Conservation (phyloP, 495 filamentous ascomycete genomes). For the Aspergillus taichungensis region DNA sequence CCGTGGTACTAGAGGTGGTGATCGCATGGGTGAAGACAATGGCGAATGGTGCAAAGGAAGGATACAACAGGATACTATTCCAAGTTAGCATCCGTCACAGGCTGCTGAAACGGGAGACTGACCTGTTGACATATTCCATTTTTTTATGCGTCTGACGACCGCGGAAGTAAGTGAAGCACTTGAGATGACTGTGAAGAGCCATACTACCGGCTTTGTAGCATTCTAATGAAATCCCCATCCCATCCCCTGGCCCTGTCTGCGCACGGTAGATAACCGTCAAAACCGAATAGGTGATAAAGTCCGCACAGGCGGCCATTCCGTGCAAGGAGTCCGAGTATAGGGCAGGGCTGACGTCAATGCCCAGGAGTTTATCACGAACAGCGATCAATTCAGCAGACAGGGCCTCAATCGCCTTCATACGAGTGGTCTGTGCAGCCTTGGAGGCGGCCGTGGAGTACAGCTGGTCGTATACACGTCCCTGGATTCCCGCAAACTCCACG, state of each 20-base stretch:
- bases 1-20: constrained; percentile 9
- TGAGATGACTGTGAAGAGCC: constrained; percentile 16
- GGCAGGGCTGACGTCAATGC: constrained; percentile 16
- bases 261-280: constrained; percentile 21
- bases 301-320: constrained; percentile 21
- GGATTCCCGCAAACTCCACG: constrained; percentile 16
- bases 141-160: constrained; percentile 18
- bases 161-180: constrained; percentile 17
- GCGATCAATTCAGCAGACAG: constrained; percentile 14
- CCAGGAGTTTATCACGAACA: constrained; percentile 13
- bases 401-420: constrained; percentile 4
- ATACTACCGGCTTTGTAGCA: constrained; percentile 15
- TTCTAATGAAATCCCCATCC: constrained; percentile 15
- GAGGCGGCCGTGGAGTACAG: constrained; percentile 13
- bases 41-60: constrained; percentile 18
- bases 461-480: constrained; percentile 18
- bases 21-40: constrained; percentile 24
- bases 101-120: not conserved
- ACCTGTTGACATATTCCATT: constrained; percentile 22
- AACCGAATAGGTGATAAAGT: constrained; percentile 21
- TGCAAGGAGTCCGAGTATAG: constrained; percentile 22
- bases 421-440: constrained; percentile 4
- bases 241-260: constrained; percentile 14
- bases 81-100: not conserved
- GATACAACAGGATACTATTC: constrained; percentile 17